Base-by-base conservation (phyloP, 192 early-diverging fungal species). In the Endogone sp. region DNA sequence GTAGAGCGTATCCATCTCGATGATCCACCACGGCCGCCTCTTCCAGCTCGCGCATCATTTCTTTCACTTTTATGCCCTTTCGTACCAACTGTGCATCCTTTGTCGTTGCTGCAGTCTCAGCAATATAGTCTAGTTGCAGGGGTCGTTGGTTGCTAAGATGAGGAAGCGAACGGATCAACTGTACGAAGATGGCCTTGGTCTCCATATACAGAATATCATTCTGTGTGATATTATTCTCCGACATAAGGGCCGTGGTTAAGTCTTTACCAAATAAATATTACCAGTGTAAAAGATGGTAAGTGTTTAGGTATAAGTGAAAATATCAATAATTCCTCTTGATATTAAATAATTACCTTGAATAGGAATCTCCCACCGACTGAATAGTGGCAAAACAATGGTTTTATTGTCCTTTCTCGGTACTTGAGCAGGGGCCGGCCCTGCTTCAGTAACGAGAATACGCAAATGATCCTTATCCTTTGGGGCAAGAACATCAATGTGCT, bases 141-240 rank as follows among this genome's bases (percentile, higher is more conserved):
- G 70, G 78, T 31, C 61, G 55, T 30, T 74, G 74, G 27, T 81
- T 73, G 3, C 85, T 78, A 58, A 98, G 76, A 22, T 81, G 82
- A 60, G 95, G 95, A 77, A 94, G 87, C 11, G 92, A 91, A 72
- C 96, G 94, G 54, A 98, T 88, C 22, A 98, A 84, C 76, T 98
- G 96, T 6, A 98, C 94, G 76, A 94, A 88, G 22, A 95, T 90
- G 0, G 95, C 91, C 69, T 98, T 98, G 4, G 95, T 93, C 73
- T 98, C 96, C 82, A 96, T 94, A 68, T 96, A 98, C 74, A 95
- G 84, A 63, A 96, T 92, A 67, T 98, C 96, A 76, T 90, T 89
- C 74, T 94, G 91, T n/a, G 94, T 96, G 29, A 98, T 85, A 64
- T 93, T 88, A 69, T 90, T 92, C 74, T 95, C 95, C 4, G 91